Evolutionary conservation across 2,329 filamentous ascomycete species (phyloP), one percentile per base, ranked within the genome.

Genomic region (Thermochaetoides dissita): DNA sequence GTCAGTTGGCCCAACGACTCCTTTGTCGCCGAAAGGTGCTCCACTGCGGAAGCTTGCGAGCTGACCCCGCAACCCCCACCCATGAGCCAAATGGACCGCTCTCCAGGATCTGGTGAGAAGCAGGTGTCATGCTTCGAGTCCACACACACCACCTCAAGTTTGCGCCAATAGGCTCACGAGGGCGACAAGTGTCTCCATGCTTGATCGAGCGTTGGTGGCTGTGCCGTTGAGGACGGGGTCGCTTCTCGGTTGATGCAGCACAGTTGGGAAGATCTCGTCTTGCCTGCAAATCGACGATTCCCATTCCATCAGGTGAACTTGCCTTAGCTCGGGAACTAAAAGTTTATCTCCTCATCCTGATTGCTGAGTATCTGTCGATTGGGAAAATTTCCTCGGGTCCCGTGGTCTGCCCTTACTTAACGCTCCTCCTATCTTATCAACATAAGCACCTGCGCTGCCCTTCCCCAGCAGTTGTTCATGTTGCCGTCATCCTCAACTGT

Each of bases 51-150:
- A 40, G 17, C n/a, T 32, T 37, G 30, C 12, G 36, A n/a, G n/a
- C n/a, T n/a, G n/a, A 48, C 51, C 51, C 48, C 47, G 51, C 50
- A 40, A 52, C 49, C 51, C 50, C 17, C 17, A 24, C 17, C 17
- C 17, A 24, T 24, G 5, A 24, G 17, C 48, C 51, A 44, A 46
- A 32, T 36, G 39, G 34, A 17, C 29, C 32, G 36, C 46, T 44
- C 17, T 24, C 17, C 17, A 24, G 34, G 38, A 42, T 45, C 35
- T 40, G 43, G 47, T 41, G 41, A 39, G 43, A 48, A 24, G 17
- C 43, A 40, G 41, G 45, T 50, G 47, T 48, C 50, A 51, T 49
- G 36, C 34, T 34, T 36, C 45, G 24, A 34, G 38, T 44, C 45
- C 41, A 45, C 17, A 24, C 17, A 24, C 17, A 24, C 17, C 17